Evolutionary conservation across 78 protist genomes (phyloP).

Genomic region (Polysphondylium violaceum): DNA sequence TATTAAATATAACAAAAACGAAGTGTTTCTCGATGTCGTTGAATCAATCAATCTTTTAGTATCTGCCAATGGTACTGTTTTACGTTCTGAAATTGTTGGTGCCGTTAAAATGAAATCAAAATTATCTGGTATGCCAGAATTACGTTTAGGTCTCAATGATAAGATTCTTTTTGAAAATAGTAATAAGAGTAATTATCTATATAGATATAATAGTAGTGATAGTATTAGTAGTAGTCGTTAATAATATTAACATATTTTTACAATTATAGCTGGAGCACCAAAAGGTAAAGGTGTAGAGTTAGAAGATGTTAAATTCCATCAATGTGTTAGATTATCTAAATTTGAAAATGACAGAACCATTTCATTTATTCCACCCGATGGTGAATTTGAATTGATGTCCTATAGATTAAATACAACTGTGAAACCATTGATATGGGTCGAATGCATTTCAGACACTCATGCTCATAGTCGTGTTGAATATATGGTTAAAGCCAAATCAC

Average conservation of each 20-base stretch:
- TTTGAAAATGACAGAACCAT: conserved; percentile 98
- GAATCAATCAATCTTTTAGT: conserved; percentile 93
- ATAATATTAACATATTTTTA: background rate
- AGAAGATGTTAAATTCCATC: conserved; percentile 99
- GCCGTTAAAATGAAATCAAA: conserved; percentile 94
- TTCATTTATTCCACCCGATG: conserved; percentile 99
- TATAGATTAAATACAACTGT: conserved; percentile 95
- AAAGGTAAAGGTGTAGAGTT: conserved; percentile 96
- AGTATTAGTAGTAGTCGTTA: background rate
- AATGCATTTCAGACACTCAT: conserved; percentile 92
- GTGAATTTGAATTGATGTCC: conserved; percentile 99
- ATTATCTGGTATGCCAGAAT: conserved; percentile 99
- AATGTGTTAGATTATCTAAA: conserved; percentile 97
- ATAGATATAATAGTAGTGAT: background rate
- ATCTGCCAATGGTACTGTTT: conserved; percentile 89
- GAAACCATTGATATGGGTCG: conserved; percentile 97
- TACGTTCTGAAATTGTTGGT: conserved; percentile 96
- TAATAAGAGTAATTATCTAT: conserved; percentile 69
- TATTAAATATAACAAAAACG: conserved; percentile 95
- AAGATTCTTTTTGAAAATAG: conserved; percentile 92
- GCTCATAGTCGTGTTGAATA: conserved; percentile 93
- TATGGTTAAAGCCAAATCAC: conserved; percentile 94
- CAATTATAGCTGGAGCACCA: conserved; percentile 60
- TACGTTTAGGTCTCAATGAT: conserved; percentile 98
- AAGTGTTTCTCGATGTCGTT: conserved; percentile 98